Evolutionary conservation across 495 filamentous ascomycete species (phyloP), one percentile per base, ranked within the genome.

Genomic region (Apiosordaria backusii): DNA sequence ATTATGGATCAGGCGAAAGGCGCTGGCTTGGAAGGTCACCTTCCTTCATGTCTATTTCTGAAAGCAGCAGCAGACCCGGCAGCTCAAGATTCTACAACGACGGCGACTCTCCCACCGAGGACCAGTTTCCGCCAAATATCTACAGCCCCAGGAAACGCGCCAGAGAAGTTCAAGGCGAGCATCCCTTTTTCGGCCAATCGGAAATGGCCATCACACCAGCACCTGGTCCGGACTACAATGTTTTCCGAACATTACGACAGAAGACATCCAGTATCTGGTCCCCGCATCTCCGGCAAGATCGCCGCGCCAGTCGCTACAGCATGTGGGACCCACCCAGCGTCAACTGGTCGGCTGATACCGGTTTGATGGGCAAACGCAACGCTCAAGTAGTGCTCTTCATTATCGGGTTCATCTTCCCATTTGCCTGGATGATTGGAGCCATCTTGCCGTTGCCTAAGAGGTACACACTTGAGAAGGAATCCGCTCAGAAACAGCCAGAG

Each of bases 371-470:
- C 52, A 85, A 86, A 57, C 82, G 91, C 62, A 94, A 94, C 76
- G 77, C 87, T 45, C 95, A 99, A 77, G 86, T 97, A 18, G 78
- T 95, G 71, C 79, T 93, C n/a, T 99, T 99, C 75, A 88, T 89
- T 64, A 22, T 93, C 61, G 95, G 95, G 6, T 98, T 97, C 72
- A 76, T 97, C 61, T 88, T 93, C 71, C 94, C 95, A 18, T 79
- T 95, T 61, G 89, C 89, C 50, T 98, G 95, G 95, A 89, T 96
- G 75, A 79, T 95, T 67, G 95, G 90, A 4, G 86, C 92, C 4
- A 83, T 96, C 59, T 80, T 98, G 26, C 92, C 93, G 5, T 72
- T 99, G 10, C 95, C 95, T 10, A 21, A 71, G 26, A 66, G 71
- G 70, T 82, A 76, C 68, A 80, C 81, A 76, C 61, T 72, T n/a